Evolutionary conservation across 2,329 filamentous ascomycete species (phyloP), one percentile per base, ranked within the genome.

Genomic region (Aureobasidium lini): DNA sequence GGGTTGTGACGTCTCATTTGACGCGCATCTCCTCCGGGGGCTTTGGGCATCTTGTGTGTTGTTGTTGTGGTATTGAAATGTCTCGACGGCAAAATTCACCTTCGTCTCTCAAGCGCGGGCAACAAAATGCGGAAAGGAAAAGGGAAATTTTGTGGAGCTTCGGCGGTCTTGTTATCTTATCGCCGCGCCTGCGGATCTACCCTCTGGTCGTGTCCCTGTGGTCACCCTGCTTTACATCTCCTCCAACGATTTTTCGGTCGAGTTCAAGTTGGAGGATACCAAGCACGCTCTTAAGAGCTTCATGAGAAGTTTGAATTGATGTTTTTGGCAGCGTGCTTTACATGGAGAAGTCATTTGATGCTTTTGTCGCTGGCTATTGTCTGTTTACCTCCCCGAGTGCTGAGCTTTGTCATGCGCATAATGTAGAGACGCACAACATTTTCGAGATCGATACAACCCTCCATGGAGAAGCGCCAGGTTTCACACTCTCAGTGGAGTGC

Each of bases 1-100:
- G 93, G 92, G 66, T 95, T 95, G 76, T 96, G 93, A 64, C 89
- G 85, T 69, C 87, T 84, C 62, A 79, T 79, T 66, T 79, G 79
- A 70, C 80, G 84, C 65, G 72, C 76, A 60, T 79, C 79, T 65
- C 74, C 77, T 65, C 62, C 65, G 16, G 83, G 79, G 60, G 87
- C 85, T 78, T 95, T 95, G 39, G 91, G 90, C 92, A 96, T 95
- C 62, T 31, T 72, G 34, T 58, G 3, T 57, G 40, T 36, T 32
- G n/a, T 7, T 43, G 29, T 36, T 46, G 18, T 5, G 16, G 29
- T 13, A 10, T 34, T 9, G 28, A 23, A 28, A 18, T 10, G 5
- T 9, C 23, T 0, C 36, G 28, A 36, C 16, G 31, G 36, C 48
- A 53, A 44, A 56, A 44, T 44, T 56, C 29, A 56, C 49, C 31